Evolutionary conservation across 306 rosid genomes (phyloP), one percentile per base, ranked within the genome.

Genomic region (Quercus engelmannii): DNA sequence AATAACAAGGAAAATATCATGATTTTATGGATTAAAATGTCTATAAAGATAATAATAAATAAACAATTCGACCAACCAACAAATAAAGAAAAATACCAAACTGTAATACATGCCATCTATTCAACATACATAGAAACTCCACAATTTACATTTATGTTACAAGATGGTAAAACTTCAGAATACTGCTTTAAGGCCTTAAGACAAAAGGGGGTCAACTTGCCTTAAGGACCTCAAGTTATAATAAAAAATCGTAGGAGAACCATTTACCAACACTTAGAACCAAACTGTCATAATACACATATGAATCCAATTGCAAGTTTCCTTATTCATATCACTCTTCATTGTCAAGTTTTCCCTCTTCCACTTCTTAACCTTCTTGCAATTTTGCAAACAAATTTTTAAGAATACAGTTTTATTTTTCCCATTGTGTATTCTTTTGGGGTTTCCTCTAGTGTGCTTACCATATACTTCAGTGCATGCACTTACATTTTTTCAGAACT

Each of bases 1-100:
- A 79, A 65, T 1, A 74, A 19, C 71, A 80, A 79, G 67, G 52
- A 33, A 84, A 55, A 76, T 35, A 78, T 72, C 43, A 80, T 17
- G 41, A 68, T 74, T 79, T 38, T 23, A 76, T 49, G 61, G n/a
- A 28, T 21, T 49, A 46, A 26, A 62, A 5, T 5, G 55, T n/a
- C 5, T 31, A 25, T 38, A 38, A 38, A 38, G 46, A 38, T 38
- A 38, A 38, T 38, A 38, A 18, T 69, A 56, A 69, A 1, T 13
- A 26, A 43, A 75, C 13, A 55, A 23, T 25, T 57, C 15, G 61
- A 80, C 41, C 69, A 63, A 69, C 69, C 51, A 75, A 46, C 56
- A 67, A 69, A 38, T 23, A 33, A 59, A 43, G n/a, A 56, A 28
- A 20, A 55, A n/a, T 33, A 56, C 54, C 43, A 21, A 51, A 71